Evolutionary conservation across 805 yeast species (phyloP), one percentile per base, ranked within the genome.

Genomic region (Debaryomyces castellii): DNA sequence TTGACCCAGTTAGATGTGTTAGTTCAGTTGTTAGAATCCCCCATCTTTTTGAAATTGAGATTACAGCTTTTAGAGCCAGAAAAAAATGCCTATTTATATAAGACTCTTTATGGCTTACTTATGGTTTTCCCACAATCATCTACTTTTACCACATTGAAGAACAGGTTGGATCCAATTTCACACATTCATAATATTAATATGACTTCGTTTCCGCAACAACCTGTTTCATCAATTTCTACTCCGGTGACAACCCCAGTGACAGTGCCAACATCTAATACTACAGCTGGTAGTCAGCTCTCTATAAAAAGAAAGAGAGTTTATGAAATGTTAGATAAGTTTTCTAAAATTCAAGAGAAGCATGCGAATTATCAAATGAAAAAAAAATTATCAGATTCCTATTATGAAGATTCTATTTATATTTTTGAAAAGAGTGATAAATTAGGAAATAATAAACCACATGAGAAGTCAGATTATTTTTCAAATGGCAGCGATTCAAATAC

Each of bases 91-190:
- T 87, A 78, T 57, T 68, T 94, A 27, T 88, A 85, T 73, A 89
- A 89, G 60, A 87, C 96, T 43, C 75, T 94, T 24, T 94, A 89
- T 62, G 99, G 98, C 1, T 77, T 94, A 24, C 71, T 94, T 48
- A 94, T 94, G 99, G 75, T 94, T 4, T 66, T 94, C 41, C 99
- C 99, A 0, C 99, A 94, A 62, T 89, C 97, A 0, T 78, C 88
- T 10, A 96, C 98, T 0, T 94, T 89, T 61, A 82, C 78, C n/a
- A 81, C 87, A 0, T 73, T 94, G 51, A 85, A 85, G 52, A 87
- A 85, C 56, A 74, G 99, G 48, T 72, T 94, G 41, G 79, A 78
- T 41, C 73, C 87, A 30, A 77, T 86, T 21, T 70, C 79, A 5
- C 70, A 75, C n/a, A 62, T 70, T 7, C 57, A 52, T 23, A 59